These are phyloP conservation scores for Sporobolomyces phaffii DNA, from an alignment of 768 basidiomycete species.

Conservation along the genomic window DNA sequence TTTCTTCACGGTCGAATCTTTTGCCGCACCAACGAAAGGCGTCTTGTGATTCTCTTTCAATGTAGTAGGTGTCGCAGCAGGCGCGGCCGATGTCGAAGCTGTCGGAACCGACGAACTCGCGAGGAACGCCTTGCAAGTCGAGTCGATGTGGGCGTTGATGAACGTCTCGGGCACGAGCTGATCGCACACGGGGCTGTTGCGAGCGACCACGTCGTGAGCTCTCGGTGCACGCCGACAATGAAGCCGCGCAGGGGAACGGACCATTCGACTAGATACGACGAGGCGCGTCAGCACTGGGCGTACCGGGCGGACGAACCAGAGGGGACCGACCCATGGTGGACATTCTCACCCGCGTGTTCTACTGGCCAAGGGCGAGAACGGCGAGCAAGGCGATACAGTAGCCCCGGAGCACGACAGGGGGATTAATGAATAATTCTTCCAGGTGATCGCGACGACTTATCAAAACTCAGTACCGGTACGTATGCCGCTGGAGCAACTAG, in stretches of 20 bases:
- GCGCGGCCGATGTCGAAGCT: not conserved
- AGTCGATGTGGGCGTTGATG: constrained; percentile 58
- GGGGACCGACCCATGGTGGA: constrained; percentile 7
- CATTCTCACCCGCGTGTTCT: not conserved
- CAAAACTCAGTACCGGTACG: too few relatives aligned
- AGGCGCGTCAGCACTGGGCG: not conserved
- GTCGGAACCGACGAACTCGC: constrained; percentile 12
- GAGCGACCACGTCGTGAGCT: not conserved
- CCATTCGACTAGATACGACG: constrained; percentile 2
- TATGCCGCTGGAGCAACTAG: too few relatives aligned
- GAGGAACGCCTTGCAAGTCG: constrained; percentile 47
- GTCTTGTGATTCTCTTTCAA: not conserved
- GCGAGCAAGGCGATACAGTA: too few relatives aligned
- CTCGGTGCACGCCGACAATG: too few relatives aligned
- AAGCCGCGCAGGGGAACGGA: not conserved
- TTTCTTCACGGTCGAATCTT: constrained; percentile 6
- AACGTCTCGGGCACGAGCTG: constrained; percentile 48
- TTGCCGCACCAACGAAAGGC: not conserved
- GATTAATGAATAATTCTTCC: too few relatives aligned
- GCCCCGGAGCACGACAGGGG: too few relatives aligned
- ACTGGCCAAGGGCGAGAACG: too few relatives aligned
- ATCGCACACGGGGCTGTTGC: constrained; percentile 54
- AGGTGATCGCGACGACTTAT: too few relatives aligned
- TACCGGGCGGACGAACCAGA: too few relatives aligned
- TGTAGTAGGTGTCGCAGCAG: not conserved